phyloP scores from a whole-genome alignment of 805 yeast genomes.

The Groenewaldozyma tartarivorans region DNA sequence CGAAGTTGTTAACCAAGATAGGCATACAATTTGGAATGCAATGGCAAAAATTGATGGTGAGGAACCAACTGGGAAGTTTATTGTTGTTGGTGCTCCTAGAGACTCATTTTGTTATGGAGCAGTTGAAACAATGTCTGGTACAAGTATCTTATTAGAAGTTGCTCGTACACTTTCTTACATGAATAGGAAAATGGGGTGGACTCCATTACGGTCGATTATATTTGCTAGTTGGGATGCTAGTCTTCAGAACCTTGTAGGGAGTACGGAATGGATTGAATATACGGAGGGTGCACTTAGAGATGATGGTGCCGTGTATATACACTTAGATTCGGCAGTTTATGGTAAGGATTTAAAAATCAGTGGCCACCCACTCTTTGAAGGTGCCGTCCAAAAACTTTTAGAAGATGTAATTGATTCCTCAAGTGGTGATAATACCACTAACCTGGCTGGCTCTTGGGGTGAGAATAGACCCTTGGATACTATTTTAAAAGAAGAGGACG shows the following conservation, averaged over 20 bases:
- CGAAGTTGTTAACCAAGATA: constrained; percentile 35
- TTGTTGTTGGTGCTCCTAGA: constrained; percentile 75
- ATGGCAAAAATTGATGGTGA: constrained; percentile 69
- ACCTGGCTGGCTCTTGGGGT: constrained; percentile 14
- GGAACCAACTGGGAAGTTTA: constrained; percentile 65
- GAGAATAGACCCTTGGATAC: constrained; percentile 7
- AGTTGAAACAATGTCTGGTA: constrained; percentile 60
- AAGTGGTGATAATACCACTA: constrained; percentile 8
- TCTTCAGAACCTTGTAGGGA: constrained; percentile 73
- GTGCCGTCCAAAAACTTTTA: constrained; percentile 37
- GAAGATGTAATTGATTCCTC: constrained; percentile 17
- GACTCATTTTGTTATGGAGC: constrained; percentile 77
- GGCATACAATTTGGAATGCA: constrained; percentile 70
- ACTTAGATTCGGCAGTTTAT: constrained; percentile 56
- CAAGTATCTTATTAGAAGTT: constrained; percentile 61
- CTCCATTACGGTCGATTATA: constrained; percentile 71
- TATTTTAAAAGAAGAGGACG: constrained; percentile 43
- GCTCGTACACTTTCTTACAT: constrained; percentile 58
- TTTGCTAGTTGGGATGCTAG: constrained; percentile 81
- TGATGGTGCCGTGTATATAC: constrained; percentile 63
- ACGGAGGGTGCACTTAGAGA: constrained; percentile 43
- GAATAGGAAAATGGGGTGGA: constrained; percentile 61
- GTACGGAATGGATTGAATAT: constrained; percentile 65
- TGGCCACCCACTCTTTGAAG: constrained; percentile 56
- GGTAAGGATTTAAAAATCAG: constrained; percentile 44